Conservation (phyloP, 1,284 basidiomycete species). For the Cystobasidium pallidum region DNA sequence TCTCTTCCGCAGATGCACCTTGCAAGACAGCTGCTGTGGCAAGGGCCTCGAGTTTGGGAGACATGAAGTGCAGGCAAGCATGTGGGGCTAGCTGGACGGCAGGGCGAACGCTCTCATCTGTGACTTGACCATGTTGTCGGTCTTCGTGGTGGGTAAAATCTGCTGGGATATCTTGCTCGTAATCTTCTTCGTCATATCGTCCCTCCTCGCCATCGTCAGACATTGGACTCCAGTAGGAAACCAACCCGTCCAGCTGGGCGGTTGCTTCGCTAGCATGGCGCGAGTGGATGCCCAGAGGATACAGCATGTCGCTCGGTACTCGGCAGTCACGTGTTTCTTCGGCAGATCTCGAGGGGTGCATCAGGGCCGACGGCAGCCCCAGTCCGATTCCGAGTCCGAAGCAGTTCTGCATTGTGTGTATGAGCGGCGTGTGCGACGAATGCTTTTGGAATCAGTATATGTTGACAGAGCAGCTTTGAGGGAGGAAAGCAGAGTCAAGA, state of each 20-base stretch:
- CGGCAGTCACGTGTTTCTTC: too few relatives aligned
- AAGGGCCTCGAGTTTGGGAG: constrained; percentile 28
- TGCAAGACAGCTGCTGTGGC: constrained; percentile 4
- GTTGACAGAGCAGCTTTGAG: too few relatives aligned
- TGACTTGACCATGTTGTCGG: too few relatives aligned
- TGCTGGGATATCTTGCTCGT: too few relatives aligned
- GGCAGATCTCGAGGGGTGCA: neutral
- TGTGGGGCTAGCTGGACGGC: constrained; percentile 9
- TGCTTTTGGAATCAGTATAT: neutral
- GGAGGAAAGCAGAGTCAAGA: constrained; percentile 2
- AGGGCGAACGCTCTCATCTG: too few relatives aligned
- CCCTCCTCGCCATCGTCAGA: constrained; percentile 6
- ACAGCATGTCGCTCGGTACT: neutral
- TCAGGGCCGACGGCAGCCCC: constrained; percentile 33
- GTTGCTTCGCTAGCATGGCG: constrained; percentile 21
- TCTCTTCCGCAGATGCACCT: constrained; percentile 15
- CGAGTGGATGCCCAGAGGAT: neutral
- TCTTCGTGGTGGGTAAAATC: too few relatives aligned
- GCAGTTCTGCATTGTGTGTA: neutral
- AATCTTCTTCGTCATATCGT: constrained; percentile 1
- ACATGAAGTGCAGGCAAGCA: constrained; percentile 29
- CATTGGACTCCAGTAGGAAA: constrained; percentile 37
- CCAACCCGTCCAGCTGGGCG: constrained; percentile 8
- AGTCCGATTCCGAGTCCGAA: constrained; percentile 25
- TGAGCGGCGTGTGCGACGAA: neutral